Evolutionary conservation across 441 rosid genomes (phyloP).

Genomic region (Populus hybrid): DNA sequence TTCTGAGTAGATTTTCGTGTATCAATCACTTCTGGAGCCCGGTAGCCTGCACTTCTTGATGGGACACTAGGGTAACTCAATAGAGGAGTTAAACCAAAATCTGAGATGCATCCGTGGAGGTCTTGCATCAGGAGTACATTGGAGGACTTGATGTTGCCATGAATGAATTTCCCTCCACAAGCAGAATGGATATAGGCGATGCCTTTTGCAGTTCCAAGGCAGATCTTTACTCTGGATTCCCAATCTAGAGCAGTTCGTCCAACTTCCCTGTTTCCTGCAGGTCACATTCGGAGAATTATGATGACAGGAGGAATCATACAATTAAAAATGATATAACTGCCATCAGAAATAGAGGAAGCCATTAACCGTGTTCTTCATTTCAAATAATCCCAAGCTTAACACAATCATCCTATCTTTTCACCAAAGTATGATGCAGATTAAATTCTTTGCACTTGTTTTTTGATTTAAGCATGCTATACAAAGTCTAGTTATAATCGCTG

Average conservation of each 20-base stretch:
- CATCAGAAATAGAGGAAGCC: background rate
- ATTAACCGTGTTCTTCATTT: background rate
- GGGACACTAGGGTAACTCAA: slow-evolving; percentile 64
- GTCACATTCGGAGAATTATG: background rate
- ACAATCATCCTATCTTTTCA: background rate
- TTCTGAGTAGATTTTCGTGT: slow-evolving; percentile 73
- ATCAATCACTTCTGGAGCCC: slow-evolving; percentile 84
- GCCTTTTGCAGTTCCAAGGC: slow-evolving; percentile 77
- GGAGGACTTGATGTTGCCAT: slow-evolving; percentile 86
- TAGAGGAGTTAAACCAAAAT: slow-evolving; percentile 61
- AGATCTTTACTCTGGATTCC: slow-evolving; percentile 75
- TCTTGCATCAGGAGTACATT: slow-evolving; percentile 66
- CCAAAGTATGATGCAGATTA: background rate
- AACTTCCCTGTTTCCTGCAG: slow-evolving; percentile 60
- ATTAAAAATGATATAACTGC: background rate
- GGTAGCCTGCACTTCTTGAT: slow-evolving; percentile 67
- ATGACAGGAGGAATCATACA: background rate
- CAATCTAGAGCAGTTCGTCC: slow-evolving; percentile 62
- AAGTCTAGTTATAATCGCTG: background rate
- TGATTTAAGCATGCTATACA: background rate
- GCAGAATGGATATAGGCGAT: slow-evolving; percentile 63
- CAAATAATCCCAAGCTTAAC: background rate
- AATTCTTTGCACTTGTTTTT: background rate
- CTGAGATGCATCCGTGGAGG: slow-evolving; percentile 57
- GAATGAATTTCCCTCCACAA: slow-evolving; percentile 65